Evolutionary conservation across 2,329 filamentous ascomycete genomes (phyloP).

Genomic region (Penicillium aurantiogriseum): DNA sequence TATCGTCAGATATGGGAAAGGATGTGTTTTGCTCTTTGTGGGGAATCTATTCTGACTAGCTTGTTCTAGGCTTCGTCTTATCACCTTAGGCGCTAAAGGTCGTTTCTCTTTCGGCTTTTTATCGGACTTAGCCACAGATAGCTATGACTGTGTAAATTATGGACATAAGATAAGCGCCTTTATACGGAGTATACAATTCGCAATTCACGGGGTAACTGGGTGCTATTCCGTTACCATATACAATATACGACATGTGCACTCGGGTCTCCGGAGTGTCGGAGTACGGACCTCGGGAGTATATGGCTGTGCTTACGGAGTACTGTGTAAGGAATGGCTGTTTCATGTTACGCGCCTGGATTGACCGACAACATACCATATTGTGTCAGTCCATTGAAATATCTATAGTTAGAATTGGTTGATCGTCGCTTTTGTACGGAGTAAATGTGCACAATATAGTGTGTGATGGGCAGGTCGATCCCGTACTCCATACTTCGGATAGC

Average conservation of each 20-base stretch:
- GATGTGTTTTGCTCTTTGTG: background rate
- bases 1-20: background rate
- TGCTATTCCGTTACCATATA: background rate
- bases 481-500: background rate
- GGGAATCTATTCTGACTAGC: background rate
- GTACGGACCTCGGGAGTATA: too few relatives aligned
- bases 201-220: background rate
- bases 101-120: background rate
- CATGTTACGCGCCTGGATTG: background rate
- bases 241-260: background rate
- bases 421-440: background rate
- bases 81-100: background rate
- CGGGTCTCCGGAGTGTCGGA: background rate
- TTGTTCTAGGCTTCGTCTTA: background rate
- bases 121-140: background rate
- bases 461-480: background rate
- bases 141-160: background rate
- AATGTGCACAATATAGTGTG: background rate
- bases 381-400: background rate
- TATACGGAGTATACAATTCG: background rate
- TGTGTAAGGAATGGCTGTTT: background rate
- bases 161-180: background rate
- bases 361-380: background rate
- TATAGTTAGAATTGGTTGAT: background rate
- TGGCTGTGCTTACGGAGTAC: background rate